phyloP scores from a whole-genome alignment of 164 flowering plant genomes.

The Buxus sempervirens region DNA sequence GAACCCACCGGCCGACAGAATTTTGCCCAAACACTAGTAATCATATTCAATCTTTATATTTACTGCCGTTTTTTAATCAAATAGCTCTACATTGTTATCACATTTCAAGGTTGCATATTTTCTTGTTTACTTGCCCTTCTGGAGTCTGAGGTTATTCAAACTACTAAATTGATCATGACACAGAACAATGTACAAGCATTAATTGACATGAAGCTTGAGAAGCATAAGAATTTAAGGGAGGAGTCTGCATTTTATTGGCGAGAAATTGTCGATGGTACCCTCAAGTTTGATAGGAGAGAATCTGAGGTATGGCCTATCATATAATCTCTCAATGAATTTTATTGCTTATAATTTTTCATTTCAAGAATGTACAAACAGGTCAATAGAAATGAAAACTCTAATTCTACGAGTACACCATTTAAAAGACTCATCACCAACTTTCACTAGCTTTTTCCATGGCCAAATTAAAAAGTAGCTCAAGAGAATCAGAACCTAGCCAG shows the following conservation, averaged over 20 bases:
- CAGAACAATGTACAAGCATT: conserved; percentile 87
- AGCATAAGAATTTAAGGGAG: conserved; percentile 83
- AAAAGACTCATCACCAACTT: not conserved
- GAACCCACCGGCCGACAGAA: no score
- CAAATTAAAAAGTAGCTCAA: no score
- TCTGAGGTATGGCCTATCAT: conserved; percentile 55
- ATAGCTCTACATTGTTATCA: no score
- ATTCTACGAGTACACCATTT: not conserved
- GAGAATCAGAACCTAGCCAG: no score
- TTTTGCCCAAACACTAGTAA: no score
- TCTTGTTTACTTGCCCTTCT: not conserved
- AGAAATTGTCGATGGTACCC: conserved; percentile 78
- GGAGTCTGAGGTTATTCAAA: not conserved
- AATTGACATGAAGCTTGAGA: conserved; percentile 95
- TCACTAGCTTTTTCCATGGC: no score
- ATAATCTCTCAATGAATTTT: not conserved
- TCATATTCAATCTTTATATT: no score
- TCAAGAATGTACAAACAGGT: not conserved
- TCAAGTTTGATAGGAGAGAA: conserved; percentile 81
- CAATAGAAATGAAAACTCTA: no score
- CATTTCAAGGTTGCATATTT: no score
- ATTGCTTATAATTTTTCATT: not conserved
- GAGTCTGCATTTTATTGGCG: conserved; percentile 78
- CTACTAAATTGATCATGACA: conserved; percentile 5
- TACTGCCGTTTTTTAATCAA: no score